Conservation (phyloP, 2,329 filamentous ascomycete genomes). For the Nemania sp. region DNA sequence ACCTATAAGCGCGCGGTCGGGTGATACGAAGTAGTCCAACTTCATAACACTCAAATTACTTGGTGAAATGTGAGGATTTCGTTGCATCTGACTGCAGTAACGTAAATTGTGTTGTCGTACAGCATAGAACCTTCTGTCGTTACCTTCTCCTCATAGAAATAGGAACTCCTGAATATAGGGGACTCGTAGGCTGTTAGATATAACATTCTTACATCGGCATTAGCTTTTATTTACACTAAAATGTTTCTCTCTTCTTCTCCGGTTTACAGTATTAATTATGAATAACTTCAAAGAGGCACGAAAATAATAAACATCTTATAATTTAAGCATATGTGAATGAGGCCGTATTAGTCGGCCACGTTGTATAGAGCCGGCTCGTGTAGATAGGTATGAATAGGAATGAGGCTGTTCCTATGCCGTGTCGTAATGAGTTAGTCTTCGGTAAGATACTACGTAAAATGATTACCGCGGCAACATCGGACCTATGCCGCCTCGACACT, state of each 20-base stretch:
- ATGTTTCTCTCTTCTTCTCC: background rate
- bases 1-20: background rate
- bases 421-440: slow-evolving; percentile 8
- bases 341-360: background rate
- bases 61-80: background rate
- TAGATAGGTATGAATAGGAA: slow-evolving; percentile 1
- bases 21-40: background rate
- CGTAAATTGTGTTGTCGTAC: too few species aligned
- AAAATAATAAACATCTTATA: background rate
- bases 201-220: too few species aligned
- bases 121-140: too few species aligned
- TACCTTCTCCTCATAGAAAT: too few species aligned
- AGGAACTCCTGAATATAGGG: too few species aligned
- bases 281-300: background rate
- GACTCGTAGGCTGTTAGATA: too few species aligned
- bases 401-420: background rate
- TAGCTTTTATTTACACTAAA: background rate
- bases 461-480: slow-evolving; percentile 16
- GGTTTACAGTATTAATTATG: too few species aligned
- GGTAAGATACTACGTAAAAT: slow-evolving; percentile 22
- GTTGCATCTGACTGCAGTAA: too few species aligned
- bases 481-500: slow-evolving; percentile 6
- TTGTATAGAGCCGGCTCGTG: background rate
- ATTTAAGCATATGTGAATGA: background rate
- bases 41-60: background rate